These are phyloP conservation scores for Oxytropis ochrocephala DNA, from an alignment of 306 rosid genomes.

Conservation along the genomic window DNA sequence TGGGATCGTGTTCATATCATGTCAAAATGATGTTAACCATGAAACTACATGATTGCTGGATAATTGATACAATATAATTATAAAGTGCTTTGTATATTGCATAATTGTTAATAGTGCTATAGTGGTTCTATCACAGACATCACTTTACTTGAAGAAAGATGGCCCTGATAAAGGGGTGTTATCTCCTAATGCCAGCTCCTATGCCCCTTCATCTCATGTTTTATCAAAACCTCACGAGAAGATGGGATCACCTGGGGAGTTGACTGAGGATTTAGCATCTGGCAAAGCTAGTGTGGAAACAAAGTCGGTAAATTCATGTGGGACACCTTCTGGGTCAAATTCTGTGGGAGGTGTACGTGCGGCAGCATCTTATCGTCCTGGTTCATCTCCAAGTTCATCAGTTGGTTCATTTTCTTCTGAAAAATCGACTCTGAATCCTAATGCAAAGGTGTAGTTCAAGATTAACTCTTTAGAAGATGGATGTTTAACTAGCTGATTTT, in stretches of 20 bases:
- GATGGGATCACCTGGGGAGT: constrained; percentile 36
- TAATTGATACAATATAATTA: not conserved
- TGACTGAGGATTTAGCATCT: constrained; percentile 29
- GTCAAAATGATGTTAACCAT: too few relatives aligned
- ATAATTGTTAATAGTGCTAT: not conserved
- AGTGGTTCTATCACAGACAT: constrained; percentile 10
- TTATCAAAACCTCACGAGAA: constrained; percentile 45
- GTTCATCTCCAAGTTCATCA: constrained; percentile 86
- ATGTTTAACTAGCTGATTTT: not conserved
- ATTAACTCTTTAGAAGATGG: not conserved
- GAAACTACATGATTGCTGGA: not conserved
- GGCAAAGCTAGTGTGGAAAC: constrained; percentile 45
- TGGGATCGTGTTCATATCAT: too few relatives aligned
- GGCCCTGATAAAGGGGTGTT: constrained; percentile 46
- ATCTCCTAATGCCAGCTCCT: constrained; percentile 41
- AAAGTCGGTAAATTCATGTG: constrained; percentile 37
- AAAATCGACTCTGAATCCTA: constrained; percentile 70
- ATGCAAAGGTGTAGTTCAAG: constrained; percentile 71
- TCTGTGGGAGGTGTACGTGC: constrained; percentile 36
- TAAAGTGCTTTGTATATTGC: not conserved
- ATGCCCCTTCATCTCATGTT: constrained; percentile 43
- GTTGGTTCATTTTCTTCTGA: constrained; percentile 84
- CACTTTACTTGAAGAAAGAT: constrained; percentile 42
- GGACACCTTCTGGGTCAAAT: constrained; percentile 54
- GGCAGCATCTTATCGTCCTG: constrained; percentile 46